phyloP scores from a whole-genome alignment of 345 rosid genomes.

The Dipteronia dyeriana region DNA sequence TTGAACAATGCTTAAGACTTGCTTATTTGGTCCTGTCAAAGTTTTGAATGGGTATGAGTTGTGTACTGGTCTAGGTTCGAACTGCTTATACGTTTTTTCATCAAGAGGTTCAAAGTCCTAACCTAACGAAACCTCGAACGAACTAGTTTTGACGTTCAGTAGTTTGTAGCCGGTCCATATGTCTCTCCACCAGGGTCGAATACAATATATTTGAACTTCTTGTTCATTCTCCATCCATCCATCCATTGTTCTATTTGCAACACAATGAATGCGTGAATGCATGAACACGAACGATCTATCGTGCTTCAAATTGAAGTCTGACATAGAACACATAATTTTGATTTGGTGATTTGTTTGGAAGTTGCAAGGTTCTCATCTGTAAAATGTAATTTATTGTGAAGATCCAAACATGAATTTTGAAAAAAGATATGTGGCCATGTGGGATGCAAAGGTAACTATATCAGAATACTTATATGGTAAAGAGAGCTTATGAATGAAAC shows the following conservation, averaged over 20 bases:
- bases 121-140: neutral
- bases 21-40: neutral
- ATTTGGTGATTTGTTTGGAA: neutral
- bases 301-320: neutral
- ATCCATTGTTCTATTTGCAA: neutral
- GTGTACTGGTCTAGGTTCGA: neutral
- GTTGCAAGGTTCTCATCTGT: too few relatives aligned
- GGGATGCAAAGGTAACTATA: too few relatives aligned
- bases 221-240: neutral
- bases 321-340: neutral
- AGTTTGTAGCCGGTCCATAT: neutral
- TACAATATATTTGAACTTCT: neutral
- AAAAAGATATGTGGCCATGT: too few relatives aligned
- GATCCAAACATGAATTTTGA: neutral
- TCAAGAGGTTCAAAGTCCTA: neutral
- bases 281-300: neutral
- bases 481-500: too few relatives aligned
- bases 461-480: too few relatives aligned
- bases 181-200: neutral
- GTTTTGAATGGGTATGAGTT: neutral
- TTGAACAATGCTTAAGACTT: neutral
- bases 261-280: neutral
- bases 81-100: neutral
- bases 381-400: too few relatives aligned
- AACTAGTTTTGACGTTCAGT: neutral